A percentile compares a stretch with the other conserved stretches of the same genome.
Evolutionary conservation across 2,329 filamentous ascomycete species (phyloP).

Genomic region (Apiospora kogelbergensis): DNA sequence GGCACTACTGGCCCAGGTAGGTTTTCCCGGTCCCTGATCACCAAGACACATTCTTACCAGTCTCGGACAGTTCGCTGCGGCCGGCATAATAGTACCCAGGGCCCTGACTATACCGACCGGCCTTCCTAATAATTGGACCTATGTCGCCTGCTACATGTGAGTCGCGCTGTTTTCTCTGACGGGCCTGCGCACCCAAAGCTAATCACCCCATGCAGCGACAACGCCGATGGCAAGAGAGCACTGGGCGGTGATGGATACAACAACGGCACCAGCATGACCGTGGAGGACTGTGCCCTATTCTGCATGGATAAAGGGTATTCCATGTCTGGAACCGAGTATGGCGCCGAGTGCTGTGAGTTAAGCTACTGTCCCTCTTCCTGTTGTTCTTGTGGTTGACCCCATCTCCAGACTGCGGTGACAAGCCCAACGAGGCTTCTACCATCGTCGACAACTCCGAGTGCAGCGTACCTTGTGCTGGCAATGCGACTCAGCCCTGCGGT

Average conservation of each 20-base stretch:
- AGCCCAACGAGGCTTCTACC: conserved; percentile 5
- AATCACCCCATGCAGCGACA: conserved; percentile 7
- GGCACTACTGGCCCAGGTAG: not conserved
- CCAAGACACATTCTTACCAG: not conserved
- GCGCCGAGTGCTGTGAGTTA: conserved; percentile 8
- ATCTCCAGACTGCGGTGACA: conserved; percentile 12
- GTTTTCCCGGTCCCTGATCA: not conserved
- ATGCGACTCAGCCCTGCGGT: conserved; percentile 6
- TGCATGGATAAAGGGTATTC: conserved; percentile 4
- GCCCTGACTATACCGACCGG: conserved; percentile 12
- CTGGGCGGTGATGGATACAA: conserved; percentile 7
- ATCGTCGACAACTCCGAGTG: not conserved
- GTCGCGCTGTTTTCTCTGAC: not conserved
- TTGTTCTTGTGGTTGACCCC: not conserved
- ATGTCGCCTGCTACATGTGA: conserved; percentile 17
- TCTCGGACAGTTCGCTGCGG: not conserved
- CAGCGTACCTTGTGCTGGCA: not conserved
- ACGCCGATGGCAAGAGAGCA: conserved; percentile 11
- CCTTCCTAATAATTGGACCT: conserved; percentile 16
- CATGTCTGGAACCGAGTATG: conserved; percentile 9
- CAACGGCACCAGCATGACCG: conserved; percentile 12
- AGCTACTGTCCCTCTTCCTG: not conserved
- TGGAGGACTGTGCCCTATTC: conserved; percentile 2
- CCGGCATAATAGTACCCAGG: conserved; percentile 13
- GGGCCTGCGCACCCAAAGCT: not conserved